These are phyloP conservation scores for Barnettozyma botsteinii DNA, from an alignment of 805 yeast species.

Conservation along the genomic window DNA sequence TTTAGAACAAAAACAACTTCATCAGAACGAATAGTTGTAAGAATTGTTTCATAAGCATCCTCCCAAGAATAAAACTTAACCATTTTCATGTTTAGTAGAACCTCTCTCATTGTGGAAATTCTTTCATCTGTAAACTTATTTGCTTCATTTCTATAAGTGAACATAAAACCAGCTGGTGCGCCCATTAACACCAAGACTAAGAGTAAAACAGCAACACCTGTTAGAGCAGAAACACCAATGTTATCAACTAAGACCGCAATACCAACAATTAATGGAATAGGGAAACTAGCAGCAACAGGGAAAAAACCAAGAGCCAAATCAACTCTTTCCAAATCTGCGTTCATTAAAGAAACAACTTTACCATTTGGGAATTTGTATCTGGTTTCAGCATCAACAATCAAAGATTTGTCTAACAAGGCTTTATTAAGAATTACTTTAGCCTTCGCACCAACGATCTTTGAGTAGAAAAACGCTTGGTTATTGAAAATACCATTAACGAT, in stretches of 20 bases:
- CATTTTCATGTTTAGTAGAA: constrained; percentile 51
- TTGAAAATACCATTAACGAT: constrained; percentile 39
- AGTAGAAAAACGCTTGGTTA: constrained; percentile 56
- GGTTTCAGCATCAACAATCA: constrained; percentile 49
- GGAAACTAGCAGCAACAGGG: constrained; percentile 44
- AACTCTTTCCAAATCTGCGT: constrained; percentile 73
- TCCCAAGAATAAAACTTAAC: constrained; percentile 87
- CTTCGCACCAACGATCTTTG: constrained; percentile 60
- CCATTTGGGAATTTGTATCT: constrained; percentile 57
- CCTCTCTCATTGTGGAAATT: constrained; percentile 51
- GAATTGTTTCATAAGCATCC: constrained; percentile 53
- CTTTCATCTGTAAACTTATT: constrained; percentile 56
- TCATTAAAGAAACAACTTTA: constrained; percentile 64
- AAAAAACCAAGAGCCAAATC: constrained; percentile 65
- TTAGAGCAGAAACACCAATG: constrained; percentile 62
- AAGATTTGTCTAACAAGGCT: constrained; percentile 60
- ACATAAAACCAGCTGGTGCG: constrained; percentile 38
- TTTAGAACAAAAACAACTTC: constrained; percentile 53
- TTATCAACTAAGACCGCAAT: constrained; percentile 54
- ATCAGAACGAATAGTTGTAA: constrained; percentile 44
- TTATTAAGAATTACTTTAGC: constrained; percentile 63
- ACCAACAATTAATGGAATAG: constrained; percentile 50
- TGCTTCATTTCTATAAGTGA: constrained; percentile 40
- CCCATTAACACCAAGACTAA: constrained; percentile 39
- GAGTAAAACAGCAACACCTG: constrained; percentile 49